Percentiles rank a stretch among this genome's conserved stretches.
phyloP scores from a whole-genome alignment of 495 filamentous ascomycete species.

The Jackrogersella multiformis region DNA sequence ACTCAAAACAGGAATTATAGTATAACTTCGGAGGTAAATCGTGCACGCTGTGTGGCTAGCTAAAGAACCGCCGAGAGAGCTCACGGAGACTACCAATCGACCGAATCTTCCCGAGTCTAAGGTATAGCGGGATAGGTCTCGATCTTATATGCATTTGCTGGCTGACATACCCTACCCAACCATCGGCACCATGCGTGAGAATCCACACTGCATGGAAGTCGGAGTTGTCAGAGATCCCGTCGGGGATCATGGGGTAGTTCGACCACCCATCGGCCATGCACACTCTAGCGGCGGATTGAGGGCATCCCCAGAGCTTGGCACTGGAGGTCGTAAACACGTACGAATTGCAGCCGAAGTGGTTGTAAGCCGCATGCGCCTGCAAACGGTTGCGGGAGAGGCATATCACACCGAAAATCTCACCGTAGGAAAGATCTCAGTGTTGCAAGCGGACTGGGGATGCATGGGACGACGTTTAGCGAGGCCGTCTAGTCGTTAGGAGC shows the following conservation, averaged over 20 bases:
- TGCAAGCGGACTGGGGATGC: neutral
- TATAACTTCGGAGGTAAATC: neutral
- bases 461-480: neutral
- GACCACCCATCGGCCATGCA: neutral
- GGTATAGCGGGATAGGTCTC: neutral
- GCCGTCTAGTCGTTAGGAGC: neutral
- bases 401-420: slow-evolving; percentile 10
- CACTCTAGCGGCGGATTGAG: neutral
- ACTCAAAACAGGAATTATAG: slow-evolving; percentile 6
- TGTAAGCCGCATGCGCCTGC: neutral
- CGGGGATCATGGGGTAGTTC: neutral
- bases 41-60: neutral
- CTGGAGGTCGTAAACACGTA: neutral
- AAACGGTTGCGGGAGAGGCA: neutral
- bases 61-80: slow-evolving; percentile 9
- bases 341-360: neutral
- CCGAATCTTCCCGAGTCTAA: slow-evolving; percentile 20
- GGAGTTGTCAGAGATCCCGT: neutral
- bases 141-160: slow-evolving; percentile 1
- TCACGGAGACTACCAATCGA: slow-evolving; percentile 14
- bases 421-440: neutral
- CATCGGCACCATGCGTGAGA: neutral
- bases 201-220: neutral
- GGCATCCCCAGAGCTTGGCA: neutral
- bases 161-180: neutral